Evolutionary conservation across 768 basidiomycete genomes (phyloP).

Genomic region (Xanthoconium purpureum): DNA sequence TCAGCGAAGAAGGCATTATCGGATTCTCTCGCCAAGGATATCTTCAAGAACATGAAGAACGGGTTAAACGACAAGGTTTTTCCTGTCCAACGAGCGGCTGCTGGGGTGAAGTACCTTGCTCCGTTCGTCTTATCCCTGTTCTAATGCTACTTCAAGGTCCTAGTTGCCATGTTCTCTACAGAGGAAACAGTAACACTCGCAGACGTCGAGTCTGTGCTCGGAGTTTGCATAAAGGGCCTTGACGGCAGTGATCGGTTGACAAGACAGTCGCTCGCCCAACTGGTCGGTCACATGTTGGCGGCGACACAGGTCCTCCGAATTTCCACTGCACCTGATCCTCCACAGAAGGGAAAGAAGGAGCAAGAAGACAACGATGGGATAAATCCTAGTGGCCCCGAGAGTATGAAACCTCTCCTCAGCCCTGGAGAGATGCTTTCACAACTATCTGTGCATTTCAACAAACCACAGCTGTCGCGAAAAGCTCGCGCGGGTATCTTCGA

Average conservation of each 20-base stretch:
- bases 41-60: conserved; percentile 76
- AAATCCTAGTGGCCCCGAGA: conserved; percentile 45
- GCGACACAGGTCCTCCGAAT: conserved; percentile 72
- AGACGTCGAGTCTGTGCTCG: conserved; percentile 77
- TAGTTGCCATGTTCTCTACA: conserved; percentile 57
- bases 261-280: conserved; percentile 71
- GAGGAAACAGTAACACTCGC: conserved; percentile 52
- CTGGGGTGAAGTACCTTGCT: conserved; percentile 51
- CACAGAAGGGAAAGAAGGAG: conserved; percentile 62
- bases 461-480: conserved; percentile 60
- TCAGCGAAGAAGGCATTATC: conserved; percentile 83
- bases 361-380: conserved; percentile 58
- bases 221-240: conserved; percentile 64
- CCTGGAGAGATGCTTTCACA: conserved; percentile 79
- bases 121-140: not conserved
- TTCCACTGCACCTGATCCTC: conserved; percentile 41
- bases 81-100: conserved; percentile 79
- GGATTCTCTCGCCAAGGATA: conserved; percentile 74
- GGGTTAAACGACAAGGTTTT: conserved; percentile 79
- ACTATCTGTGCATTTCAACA: conserved; percentile 81
- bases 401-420: conserved; percentile 65
- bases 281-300: conserved; percentile 82
- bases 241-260: conserved; percentile 84
- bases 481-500: conserved; percentile 85
- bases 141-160: conserved; percentile 39